Evolutionary conservation across 1,284 basidiomycete genomes (phyloP).

Genomic region (Kwoniella shivajii): DNA sequence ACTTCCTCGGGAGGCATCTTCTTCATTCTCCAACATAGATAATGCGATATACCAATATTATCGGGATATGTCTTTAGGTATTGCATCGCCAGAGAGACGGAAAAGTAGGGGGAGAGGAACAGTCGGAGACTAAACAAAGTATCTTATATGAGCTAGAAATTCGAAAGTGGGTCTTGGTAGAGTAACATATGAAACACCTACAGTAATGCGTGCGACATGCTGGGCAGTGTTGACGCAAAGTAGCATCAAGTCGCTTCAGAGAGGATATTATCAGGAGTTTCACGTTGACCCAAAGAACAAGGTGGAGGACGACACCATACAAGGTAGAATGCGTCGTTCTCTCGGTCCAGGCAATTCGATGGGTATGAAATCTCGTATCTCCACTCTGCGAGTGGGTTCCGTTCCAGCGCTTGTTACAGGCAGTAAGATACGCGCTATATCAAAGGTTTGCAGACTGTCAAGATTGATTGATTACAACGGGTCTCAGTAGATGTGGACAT

Average conservation of each 20-base stretch:
- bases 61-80: slow-evolving; percentile 86
- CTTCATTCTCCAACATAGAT: slow-evolving; percentile 80
- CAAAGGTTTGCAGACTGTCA: too few relatives aligned
- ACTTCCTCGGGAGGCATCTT: slow-evolving; percentile 77
- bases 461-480: neutral
- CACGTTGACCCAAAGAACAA: neutral
- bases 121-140: slow-evolving; percentile 65
- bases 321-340: too few relatives aligned
- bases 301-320: too few relatives aligned
- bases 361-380: too few relatives aligned
- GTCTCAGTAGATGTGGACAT: too few relatives aligned
- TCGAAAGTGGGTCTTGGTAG: neutral
- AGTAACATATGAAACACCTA: slow-evolving; percentile 10
- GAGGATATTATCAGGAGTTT: neutral
- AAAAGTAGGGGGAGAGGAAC: slow-evolving; percentile 88
- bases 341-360: too few relatives aligned
- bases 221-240: slow-evolving; percentile 10
- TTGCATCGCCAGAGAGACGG: slow-evolving; percentile 83
- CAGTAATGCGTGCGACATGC: slow-evolving; percentile 44
- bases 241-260: slow-evolving; percentile 11
- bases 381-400: too few relatives aligned
- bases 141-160: neutral
- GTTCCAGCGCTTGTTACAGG: too few relatives aligned
- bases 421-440: too few relatives aligned
- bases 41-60: slow-evolving; percentile 95